Evolutionary conservation across 257 asterid genomes (phyloP).

Genomic region (Knoxia roxburghii): DNA sequence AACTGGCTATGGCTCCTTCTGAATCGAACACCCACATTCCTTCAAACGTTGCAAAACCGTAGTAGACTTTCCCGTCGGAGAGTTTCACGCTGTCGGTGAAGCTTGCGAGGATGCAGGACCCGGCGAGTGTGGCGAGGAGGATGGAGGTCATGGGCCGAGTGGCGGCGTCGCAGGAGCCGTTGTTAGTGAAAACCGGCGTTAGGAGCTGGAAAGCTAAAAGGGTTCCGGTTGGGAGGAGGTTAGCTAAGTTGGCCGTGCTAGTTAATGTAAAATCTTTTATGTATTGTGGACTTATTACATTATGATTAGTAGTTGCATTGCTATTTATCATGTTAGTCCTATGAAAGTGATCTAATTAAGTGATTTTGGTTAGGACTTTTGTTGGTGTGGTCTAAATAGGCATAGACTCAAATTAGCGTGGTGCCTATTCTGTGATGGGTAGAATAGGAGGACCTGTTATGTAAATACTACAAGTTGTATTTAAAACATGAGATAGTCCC

Average conservation of each 20-base stretch:
- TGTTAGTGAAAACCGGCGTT: constrained; percentile 54
- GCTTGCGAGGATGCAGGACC: constrained; percentile 50
- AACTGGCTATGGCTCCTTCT: constrained; percentile 6
- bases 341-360: too few relatives aligned
- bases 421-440: too few relatives aligned
- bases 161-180: constrained; percentile 43
- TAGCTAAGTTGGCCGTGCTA: constrained; percentile 58
- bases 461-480: too few relatives aligned
- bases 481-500: too few relatives aligned
- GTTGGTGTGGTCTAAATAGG: too few relatives aligned
- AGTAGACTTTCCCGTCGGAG: constrained; percentile 37
- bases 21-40: constrained; percentile 62
- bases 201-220: constrained; percentile 61
- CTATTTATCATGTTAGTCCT: too few relatives aligned
- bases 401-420: too few relatives aligned
- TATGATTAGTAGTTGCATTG: too few relatives aligned
- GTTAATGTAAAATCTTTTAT: too few relatives aligned
- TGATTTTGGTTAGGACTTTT: too few relatives aligned
- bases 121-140: constrained; percentile 38
- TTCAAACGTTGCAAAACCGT: constrained; percentile 48
- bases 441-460: too few relatives aligned
- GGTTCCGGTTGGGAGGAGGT: constrained; percentile 74
- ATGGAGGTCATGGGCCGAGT: constrained; percentile 30
- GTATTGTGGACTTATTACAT: too few relatives aligned
- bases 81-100: constrained; percentile 54